phyloP scores from a whole-genome alignment of 257 asterid genomes.

The Rubia yunnanensis region DNA sequence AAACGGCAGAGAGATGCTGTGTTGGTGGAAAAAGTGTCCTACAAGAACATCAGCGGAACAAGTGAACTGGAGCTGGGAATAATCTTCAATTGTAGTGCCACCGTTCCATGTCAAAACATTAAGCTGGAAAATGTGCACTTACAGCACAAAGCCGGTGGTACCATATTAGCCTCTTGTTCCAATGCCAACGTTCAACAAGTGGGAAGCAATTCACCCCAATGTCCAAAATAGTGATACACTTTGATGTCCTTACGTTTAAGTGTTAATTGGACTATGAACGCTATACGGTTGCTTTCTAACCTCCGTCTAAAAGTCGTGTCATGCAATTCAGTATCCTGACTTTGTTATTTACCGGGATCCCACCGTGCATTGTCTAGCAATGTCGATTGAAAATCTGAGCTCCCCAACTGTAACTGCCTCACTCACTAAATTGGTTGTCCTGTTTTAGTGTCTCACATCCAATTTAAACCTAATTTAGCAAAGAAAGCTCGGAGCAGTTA shows the following conservation, averaged over 20 bases:
- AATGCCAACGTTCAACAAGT: conserved; percentile 5
- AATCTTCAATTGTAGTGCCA: conserved; percentile 55
- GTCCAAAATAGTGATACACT: background rate
- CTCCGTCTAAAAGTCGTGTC: too few relatives aligned
- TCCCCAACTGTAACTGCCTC: too few relatives aligned
- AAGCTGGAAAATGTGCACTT: conserved; percentile 41
- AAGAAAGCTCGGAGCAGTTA: too few relatives aligned
- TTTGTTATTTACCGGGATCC: too few relatives aligned
- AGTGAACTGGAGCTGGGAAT: conserved; percentile 57
- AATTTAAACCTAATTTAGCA: too few relatives aligned
- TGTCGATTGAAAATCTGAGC: too few relatives aligned
- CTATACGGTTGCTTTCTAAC: background rate
- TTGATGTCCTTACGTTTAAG: background rate
- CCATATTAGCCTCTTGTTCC: conserved; percentile 19
- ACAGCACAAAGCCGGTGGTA: conserved; percentile 10
- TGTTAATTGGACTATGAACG: background rate
- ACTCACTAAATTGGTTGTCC: too few relatives aligned
- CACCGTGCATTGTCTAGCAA: too few relatives aligned
- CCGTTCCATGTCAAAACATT: conserved; percentile 55
- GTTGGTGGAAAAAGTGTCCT: conserved; percentile 48
- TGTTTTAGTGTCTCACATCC: too few relatives aligned
- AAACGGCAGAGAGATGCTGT: conserved; percentile 61
- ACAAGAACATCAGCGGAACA: conserved; percentile 65
- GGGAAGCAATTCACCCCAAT: conserved; percentile 9
- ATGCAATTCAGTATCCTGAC: too few relatives aligned